Base-by-base conservation (phyloP, 2,329 filamentous ascomycete genomes). In the Didymosphaeria variabile region DNA sequence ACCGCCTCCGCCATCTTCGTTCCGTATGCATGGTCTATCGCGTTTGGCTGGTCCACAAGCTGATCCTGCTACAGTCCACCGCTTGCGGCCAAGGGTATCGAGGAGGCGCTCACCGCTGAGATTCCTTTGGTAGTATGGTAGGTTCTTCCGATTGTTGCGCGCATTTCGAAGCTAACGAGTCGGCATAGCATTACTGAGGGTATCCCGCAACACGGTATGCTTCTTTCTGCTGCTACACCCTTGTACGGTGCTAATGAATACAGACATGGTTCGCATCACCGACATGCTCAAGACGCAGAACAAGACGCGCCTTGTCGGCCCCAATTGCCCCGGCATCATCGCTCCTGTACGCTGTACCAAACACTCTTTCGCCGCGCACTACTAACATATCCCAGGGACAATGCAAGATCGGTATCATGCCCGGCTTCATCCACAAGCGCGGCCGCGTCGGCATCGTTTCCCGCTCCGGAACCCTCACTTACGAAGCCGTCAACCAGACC, bases 391-490 rank as follows among this genome's bases (percentile, higher is more conserved):
- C 34, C n/a, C 57, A 89, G 83, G 95, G 94, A 74, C 94, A 97
- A 88, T 99, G 95, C 89, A 99, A 99, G 87, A 98, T 99, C 78
- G 95, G 95, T 79, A 99, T 99, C 85, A 98, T 99, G 95, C 93
- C 95, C 68, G 95, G 95, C 76, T 97, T 98, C 87, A 98, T 99
- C 85, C 95, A 99, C 90, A 98, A 98, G 89, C 93, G 94, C 82
- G 95, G 95, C 75, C 94, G 95, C 81, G 94, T 99, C 79, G 95
- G 95, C 78, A 98, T 99, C 81, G 95, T 99, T 82, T 97, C 94
- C 74, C 92, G 95, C 75, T 98, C 95, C 77, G 95, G 95, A 77
- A 99, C 95, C 72, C 90, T 99, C 67, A 99, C 95, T 78, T 99
- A 99, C 86, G 95, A 99, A 86, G 95, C 95, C 78, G 95, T 99